phyloP scores from a whole-genome alignment of 305 asterid genomes.

The Caryopteris hybrid region DNA sequence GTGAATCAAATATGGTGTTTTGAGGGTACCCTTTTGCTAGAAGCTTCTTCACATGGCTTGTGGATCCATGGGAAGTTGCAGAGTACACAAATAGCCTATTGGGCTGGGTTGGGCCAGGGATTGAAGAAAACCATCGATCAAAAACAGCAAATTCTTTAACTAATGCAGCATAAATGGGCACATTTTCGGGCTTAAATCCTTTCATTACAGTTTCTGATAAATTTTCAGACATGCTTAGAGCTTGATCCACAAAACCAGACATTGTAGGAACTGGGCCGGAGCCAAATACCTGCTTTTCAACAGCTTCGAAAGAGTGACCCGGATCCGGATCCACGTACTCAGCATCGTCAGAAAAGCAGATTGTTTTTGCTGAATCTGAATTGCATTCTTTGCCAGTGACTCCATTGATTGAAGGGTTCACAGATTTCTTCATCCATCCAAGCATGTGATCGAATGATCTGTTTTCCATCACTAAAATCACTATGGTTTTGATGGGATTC shows the following conservation, averaged over 20 bases:
- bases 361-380: slow-evolving; percentile 33
- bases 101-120: slow-evolving; percentile 81
- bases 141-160: slow-evolving; percentile 56
- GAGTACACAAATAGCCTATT: slow-evolving; percentile 68
- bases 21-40: slow-evolving; percentile 66
- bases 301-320: slow-evolving; percentile 77
- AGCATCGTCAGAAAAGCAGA: slow-evolving; percentile 68
- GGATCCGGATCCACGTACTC: slow-evolving; percentile 81
- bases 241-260: slow-evolving; percentile 87
- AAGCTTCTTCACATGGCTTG: slow-evolving; percentile 50
- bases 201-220: slow-evolving; percentile 66
- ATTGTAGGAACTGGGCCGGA: slow-evolving; percentile 50
- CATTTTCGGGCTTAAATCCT: slow-evolving; percentile 60
- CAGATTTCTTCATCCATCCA: slow-evolving; percentile 79
- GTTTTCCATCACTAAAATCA: slow-evolving; percentile 72
- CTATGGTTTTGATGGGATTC: slow-evolving; percentile 65
- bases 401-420: slow-evolving; percentile 63
- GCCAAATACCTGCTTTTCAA: slow-evolving; percentile 55
- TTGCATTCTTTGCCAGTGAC: slow-evolving; percentile 80
- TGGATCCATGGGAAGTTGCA: slow-evolving; percentile 84
- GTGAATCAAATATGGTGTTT: slow-evolving; percentile 64
- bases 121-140: slow-evolving; percentile 62
- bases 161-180: slow-evolving; percentile 44
- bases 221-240: slow-evolving; percentile 40
- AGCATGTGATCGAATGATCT: slow-evolving; percentile 82